phyloP scores from a whole-genome alignment of 768 basidiomycete species.

The Lentinula aciculospora region DNA sequence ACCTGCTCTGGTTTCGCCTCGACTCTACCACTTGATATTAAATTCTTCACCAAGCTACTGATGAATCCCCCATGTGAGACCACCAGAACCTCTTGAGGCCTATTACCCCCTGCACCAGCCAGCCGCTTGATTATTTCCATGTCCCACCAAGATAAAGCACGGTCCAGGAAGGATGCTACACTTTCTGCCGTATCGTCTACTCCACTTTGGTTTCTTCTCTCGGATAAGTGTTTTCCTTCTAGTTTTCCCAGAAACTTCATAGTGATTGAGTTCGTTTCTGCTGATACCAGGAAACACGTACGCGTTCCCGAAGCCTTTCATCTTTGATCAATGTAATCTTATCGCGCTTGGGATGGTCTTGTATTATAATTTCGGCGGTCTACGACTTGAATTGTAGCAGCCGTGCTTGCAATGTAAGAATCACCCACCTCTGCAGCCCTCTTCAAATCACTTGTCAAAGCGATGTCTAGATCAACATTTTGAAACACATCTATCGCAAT shows the following conservation, averaged over 20 bases:
- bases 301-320: constrained; percentile 59
- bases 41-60: constrained; percentile 38
- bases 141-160: constrained; percentile 64
- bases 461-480: constrained; percentile 48
- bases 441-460: constrained; percentile 67
- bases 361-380: constrained; percentile 65
- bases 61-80: constrained; percentile 69
- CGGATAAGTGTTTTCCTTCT: constrained; percentile 36
- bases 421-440: constrained; percentile 58
- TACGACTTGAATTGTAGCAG: constrained; percentile 16
- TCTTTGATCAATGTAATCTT: constrained; percentile 35
- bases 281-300: constrained; percentile 23
- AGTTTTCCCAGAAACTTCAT: constrained; percentile 54
- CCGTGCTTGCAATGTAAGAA: not conserved
- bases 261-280: not conserved
- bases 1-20: constrained; percentile 27
- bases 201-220: constrained; percentile 11
- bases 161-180: constrained; percentile 31
- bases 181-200: constrained; percentile 32
- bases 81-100: constrained; percentile 44
- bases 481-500: constrained; percentile 50
- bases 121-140: constrained; percentile 28
- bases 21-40: constrained; percentile 34
- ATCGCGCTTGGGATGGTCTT: constrained; percentile 33
- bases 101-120: constrained; percentile 12